Conservation (phyloP, 805 yeast genomes). For the Saccharomycopsis sp. region DNA sequence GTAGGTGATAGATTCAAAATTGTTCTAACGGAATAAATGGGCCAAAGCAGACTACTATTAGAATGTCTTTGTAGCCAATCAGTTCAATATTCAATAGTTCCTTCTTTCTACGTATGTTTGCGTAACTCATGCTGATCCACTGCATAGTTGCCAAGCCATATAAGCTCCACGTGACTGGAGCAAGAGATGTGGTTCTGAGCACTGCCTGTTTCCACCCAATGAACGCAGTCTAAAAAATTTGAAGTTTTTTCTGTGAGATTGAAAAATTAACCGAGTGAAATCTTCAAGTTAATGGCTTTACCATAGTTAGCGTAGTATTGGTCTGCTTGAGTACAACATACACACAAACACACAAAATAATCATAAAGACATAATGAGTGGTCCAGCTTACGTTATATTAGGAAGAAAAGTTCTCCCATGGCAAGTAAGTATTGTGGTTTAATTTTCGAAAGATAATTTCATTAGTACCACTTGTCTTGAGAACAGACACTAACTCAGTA, state of each 20-base stretch:
- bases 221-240: background rate
- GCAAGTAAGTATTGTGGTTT: slow-evolving; percentile 42
- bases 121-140: no score
- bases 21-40: no score
- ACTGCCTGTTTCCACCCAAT: background rate
- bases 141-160: no score
- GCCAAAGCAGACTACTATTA: no score
- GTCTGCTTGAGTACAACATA: no score
- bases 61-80: no score
- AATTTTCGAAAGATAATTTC: background rate
- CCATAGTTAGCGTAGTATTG: background rate
- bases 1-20: no score
- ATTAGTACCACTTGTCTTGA: background rate
- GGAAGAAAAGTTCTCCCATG: slow-evolving; percentile 84
- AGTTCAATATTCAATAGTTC: no score
- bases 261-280: background rate
- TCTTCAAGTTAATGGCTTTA: background rate
- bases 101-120: no score
- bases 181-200: background rate
- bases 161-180: no score
- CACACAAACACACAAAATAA: background rate
- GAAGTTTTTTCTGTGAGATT: background rate
- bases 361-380: slow-evolving; percentile 44
- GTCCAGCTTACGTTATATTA: slow-evolving; percentile 74
- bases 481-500: slow-evolving; percentile 21